These are phyloP conservation scores for Botrytis porri DNA, from an alignment of 2,329 filamentous ascomycete species.

Conservation along the genomic window DNA sequence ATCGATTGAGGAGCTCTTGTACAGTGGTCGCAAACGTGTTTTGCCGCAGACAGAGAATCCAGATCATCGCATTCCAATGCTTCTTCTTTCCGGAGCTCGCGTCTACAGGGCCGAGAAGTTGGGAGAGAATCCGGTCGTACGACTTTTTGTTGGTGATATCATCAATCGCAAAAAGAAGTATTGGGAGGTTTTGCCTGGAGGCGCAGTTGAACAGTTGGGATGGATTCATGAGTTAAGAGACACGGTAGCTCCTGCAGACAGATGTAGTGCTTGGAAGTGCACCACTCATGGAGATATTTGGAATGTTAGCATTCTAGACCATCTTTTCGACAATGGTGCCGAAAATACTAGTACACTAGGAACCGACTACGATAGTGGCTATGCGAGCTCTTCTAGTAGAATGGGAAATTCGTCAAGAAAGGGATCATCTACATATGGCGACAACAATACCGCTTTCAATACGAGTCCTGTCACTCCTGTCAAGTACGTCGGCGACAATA, in stretches of 20 bases:
- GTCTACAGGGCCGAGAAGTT: background rate
- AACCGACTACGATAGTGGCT: background rate
- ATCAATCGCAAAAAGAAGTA: constrained; percentile 5
- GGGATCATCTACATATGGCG: background rate
- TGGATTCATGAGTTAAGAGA: background rate
- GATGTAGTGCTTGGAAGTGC: constrained; percentile 7
- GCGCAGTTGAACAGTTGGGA: background rate
- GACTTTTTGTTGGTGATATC: background rate
- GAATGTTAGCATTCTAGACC: background rate
- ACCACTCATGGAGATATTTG: background rate
- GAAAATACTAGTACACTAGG: background rate
- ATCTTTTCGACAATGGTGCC: background rate
- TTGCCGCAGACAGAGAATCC: background rate
- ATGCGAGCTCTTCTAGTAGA: background rate
- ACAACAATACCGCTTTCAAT: background rate
- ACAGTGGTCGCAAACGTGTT: background rate
- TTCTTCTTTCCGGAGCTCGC: background rate
- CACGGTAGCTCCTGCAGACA: background rate
- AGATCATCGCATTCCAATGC: background rate
- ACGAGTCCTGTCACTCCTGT: background rate
- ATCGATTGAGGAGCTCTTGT: background rate
- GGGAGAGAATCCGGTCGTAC: background rate
- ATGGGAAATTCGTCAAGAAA: background rate
- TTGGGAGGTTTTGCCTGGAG: background rate
- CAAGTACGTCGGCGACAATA: background rate